A percentile compares a stretch with the other conserved stretches of the same genome.
phyloP scores from a whole-genome alignment of 306 rosid species.

The Vicia faba region DNA sequence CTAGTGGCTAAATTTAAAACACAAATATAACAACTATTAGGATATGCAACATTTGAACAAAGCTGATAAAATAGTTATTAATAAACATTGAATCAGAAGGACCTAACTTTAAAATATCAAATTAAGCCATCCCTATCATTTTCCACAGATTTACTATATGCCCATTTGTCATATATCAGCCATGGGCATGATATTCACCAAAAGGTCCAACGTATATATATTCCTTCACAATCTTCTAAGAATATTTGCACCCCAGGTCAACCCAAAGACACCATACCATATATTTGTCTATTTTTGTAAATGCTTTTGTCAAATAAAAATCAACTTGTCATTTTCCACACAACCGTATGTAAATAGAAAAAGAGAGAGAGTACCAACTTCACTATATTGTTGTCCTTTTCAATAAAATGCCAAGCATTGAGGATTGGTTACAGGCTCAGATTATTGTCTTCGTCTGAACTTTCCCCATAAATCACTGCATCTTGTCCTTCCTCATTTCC shows the following conservation, averaged over 20 bases:
- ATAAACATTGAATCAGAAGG: slow-evolving; percentile 12
- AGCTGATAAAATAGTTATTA: slow-evolving; percentile 13
- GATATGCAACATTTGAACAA: slow-evolving; percentile 29
- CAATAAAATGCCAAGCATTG: slow-evolving; percentile 35
- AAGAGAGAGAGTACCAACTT: slow-evolving; percentile 53
- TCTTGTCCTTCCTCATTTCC: slow-evolving; percentile 93
- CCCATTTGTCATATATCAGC: slow-evolving; percentile 26
- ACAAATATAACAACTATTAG: slow-evolving; percentile 31
- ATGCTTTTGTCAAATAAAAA: slow-evolving; percentile 30
- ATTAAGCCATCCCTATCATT: slow-evolving; percentile 8
- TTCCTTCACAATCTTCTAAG: slow-evolving; percentile 6
- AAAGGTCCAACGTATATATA: slow-evolving; percentile 3
- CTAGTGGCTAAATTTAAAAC: slow-evolving; percentile 28
- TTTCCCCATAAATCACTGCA: slow-evolving; percentile 67
- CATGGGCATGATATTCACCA: slow-evolving; percentile 1
- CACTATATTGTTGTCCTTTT: slow-evolving; percentile 42
- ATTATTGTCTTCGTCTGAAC: slow-evolving; percentile 86
- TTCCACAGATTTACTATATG: slow-evolving; percentile 17
- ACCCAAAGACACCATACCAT: slow-evolving; percentile 24
- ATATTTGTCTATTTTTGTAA: neutral
- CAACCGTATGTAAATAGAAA: neutral
- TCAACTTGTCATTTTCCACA: slow-evolving; percentile 14
- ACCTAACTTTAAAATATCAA: slow-evolving; percentile 27
- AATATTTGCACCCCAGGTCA: slow-evolving; percentile 1
- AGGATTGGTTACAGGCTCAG: slow-evolving; percentile 49